phyloP scores from a whole-genome alignment of 768 basidiomycete species.

The Leccinum aurantiacum region DNA sequence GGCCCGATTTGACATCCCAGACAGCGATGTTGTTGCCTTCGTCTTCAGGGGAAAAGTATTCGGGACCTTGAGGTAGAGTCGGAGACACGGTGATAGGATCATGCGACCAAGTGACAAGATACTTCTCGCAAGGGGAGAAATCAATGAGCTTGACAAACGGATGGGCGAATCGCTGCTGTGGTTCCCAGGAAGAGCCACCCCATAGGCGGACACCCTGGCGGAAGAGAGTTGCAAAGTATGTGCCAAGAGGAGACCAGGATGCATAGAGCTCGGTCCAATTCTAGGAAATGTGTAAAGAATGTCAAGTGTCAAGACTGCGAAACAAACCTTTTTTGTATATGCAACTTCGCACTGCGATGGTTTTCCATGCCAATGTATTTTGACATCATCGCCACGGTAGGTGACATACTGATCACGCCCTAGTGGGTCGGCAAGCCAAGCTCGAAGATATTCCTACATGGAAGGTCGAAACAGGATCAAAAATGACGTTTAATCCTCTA shows the following conservation, averaged over 20 bases:
- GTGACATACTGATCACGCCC: constrained; percentile 96
- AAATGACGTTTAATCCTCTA: constrained; percentile 1
- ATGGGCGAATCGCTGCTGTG: constrained; percentile 89
- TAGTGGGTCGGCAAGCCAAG: constrained; percentile 90
- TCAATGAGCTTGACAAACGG: constrained; percentile 94
- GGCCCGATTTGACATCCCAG: constrained; percentile 97
- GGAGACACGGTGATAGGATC: constrained; percentile 88
- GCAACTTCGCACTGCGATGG: constrained; percentile 83
- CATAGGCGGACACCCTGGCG: constrained; percentile 94
- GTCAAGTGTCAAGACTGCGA: constrained; percentile 1
- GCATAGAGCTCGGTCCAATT: constrained; percentile 97
- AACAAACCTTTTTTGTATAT: constrained; percentile 66
- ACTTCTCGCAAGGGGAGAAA: constrained; percentile 96
- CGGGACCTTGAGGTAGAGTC: constrained; percentile 75
- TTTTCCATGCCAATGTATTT: constrained; percentile 91
- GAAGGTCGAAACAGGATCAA: constrained; percentile 8
- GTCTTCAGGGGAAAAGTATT: constrained; percentile 89
- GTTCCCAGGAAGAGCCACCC: constrained; percentile 91
- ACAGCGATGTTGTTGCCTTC: constrained; percentile 96
- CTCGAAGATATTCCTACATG: constrained; percentile 85
- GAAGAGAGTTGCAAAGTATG: constrained; percentile 92
- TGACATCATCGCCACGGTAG: constrained; percentile 88
- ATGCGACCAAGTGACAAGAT: constrained; percentile 96
- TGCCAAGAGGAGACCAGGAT: constrained; percentile 95
- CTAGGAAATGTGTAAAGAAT: constrained; percentile 38